Evolutionary conservation across 352 stramenopile species (phyloP), one percentile per base, ranked within the genome.

Genomic region (Lagenidium sp.): DNA sequence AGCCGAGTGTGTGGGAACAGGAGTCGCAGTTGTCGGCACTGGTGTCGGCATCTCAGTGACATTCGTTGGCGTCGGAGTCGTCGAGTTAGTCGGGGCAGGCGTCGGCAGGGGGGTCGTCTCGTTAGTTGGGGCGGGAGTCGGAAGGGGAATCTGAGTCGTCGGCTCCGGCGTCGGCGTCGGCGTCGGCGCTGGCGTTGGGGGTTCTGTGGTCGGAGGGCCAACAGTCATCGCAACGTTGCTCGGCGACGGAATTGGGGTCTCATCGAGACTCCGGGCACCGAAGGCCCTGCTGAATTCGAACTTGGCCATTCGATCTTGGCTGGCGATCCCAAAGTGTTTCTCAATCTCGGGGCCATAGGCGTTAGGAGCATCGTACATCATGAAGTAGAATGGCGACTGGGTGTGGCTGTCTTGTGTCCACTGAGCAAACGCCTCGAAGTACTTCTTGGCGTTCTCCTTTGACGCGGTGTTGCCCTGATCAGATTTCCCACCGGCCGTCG

Each of bases 301-400:
- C 43, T 58, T 58, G 18, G 44, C 36, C 13, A 19, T n/a, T 6
- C 44, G 30, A 21, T 6, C 35, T 20, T 15, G 35, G 13, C 30
- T 43, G 24, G 49, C 44, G 35, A 68, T 30, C 20, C 73, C 73
- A 57, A 85, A 85, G 58, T 74, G 55, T 39, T 51, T 65, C 50
- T 85, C 73, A 57, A 67, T 80, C 44, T 74, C 57, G 2, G 21
- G 15, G 4, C 57, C 55, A 0, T 46, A 36, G 30, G 48, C 61
- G 15, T 24, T 57, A 31, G 57, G 69, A 2, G 53, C 63, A 47
- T 84, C 68, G 49, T 63, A 81, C 71, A 79, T 77, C 69, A 79
- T 77, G 52, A 82, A 82, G 49, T 56, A 82, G 50, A 66, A 74
- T 30, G 54, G 54, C 41, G 65, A 46, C 34, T 50, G n/a, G 18